These are phyloP conservation scores for Logfia minima DNA, from an alignment of 129 eudicot species.

Conservation along the genomic window DNA sequence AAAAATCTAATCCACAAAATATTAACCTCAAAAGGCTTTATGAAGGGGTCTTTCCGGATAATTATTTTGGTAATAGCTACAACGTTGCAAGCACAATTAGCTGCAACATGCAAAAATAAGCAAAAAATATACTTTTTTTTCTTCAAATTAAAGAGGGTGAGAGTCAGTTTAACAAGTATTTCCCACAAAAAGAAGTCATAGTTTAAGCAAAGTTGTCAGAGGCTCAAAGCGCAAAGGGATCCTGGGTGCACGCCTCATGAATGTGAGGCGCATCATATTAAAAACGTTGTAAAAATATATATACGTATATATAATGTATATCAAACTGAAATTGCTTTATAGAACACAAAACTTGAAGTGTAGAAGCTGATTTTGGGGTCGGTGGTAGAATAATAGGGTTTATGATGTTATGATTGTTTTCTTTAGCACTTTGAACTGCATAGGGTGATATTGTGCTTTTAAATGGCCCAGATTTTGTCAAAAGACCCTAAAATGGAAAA, in stretches of 20 bases:
- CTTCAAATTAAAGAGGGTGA: neutral
- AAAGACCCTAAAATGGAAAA: too few species aligned
- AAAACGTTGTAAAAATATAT: neutral
- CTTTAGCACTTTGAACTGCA: too few species aligned
- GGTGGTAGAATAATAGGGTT: neutral
- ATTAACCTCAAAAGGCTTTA: neutral
- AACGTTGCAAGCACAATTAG: slow-evolving; percentile 6
- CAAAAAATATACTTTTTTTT: neutral
- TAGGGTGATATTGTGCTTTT: too few species aligned
- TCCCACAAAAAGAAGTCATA: neutral
- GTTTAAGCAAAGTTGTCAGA: neutral
- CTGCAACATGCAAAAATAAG: neutral
- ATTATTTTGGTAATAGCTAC: neutral
- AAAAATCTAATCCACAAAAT: neutral
- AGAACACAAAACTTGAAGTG: neutral
- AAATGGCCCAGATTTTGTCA: too few species aligned
- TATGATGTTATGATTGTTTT: too few species aligned
- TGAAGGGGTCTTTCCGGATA: neutral
- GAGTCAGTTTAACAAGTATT: neutral
- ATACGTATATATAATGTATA: neutral
- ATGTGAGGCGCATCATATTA: too few species aligned
- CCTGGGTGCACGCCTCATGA: too few species aligned
- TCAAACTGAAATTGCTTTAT: neutral
- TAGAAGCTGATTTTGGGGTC: neutral
- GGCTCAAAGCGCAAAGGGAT: neutral